Conservation (phyloP, 2,329 filamentous ascomycete species). For the Monilinia polystroma region DNA sequence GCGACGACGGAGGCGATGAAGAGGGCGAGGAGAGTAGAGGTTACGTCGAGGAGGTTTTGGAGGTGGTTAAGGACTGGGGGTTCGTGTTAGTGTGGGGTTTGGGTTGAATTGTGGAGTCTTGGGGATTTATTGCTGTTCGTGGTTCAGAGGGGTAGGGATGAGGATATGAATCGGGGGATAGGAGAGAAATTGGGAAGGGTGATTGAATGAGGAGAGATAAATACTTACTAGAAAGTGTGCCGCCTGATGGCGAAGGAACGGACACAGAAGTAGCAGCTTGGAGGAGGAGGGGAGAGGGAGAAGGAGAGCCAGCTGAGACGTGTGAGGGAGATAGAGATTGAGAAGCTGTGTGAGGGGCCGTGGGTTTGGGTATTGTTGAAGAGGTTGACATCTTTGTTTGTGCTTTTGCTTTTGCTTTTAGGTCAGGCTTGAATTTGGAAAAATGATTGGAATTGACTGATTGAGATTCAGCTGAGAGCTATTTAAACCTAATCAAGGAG, state of each 20-base stretch:
- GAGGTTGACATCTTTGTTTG: neutral
- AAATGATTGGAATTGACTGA: no score
- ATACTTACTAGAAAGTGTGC: neutral
- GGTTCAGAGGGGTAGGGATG: neutral
- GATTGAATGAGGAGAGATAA: neutral
- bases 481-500: no score
- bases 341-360: neutral
- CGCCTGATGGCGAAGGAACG: neutral
- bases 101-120: no score
- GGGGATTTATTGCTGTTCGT: no score
- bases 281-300: neutral
- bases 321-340: neutral
- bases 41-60: slow-evolving; percentile 20
- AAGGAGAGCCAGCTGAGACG: no score
- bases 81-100: no score
- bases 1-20: neutral
- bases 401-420: neutral
- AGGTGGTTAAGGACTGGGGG: slow-evolving; percentile 1
- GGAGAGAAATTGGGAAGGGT: neutral
- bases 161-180: neutral
- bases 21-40: slow-evolving; percentile 9
- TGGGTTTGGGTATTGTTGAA: neutral
- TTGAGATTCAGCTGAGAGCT: no score
- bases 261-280: neutral
- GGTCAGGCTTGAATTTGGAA: neutral